phyloP scores from a whole-genome alignment of 257 asterid genomes.

The Scutellaria galericulata region DNA sequence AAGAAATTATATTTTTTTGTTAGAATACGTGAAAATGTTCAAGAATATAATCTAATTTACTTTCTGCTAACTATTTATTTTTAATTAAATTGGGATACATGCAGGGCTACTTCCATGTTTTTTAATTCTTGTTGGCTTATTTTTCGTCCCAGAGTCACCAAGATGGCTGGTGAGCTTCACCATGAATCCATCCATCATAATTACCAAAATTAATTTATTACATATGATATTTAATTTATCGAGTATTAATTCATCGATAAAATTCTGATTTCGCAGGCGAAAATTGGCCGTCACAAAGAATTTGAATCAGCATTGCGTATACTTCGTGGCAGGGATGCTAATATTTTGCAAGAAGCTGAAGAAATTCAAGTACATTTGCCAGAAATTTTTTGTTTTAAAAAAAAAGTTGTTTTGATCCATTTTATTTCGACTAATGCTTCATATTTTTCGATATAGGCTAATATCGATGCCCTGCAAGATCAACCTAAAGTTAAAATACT shows the following conservation, averaged over 20 bases:
- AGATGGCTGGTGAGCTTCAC: constrained; percentile 85
- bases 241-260: not conserved
- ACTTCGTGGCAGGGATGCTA: constrained; percentile 74
- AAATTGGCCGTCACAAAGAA: constrained; percentile 67
- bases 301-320: constrained; percentile 63
- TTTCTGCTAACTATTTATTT: too few species aligned
- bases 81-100: not conserved
- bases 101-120: constrained; percentile 79
- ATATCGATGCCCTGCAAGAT: constrained; percentile 50
- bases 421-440: constrained; percentile 1
- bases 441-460: constrained; percentile 45
- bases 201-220: not conserved
- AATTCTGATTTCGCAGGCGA: constrained; percentile 57
- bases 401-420: not conserved
- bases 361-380: constrained; percentile 63
- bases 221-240: not conserved
- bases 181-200: not conserved
- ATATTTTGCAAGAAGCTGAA: constrained; percentile 64
- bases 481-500: constrained; percentile 57
- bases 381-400: not conserved
- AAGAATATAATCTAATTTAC: too few species aligned
- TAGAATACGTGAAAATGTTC: not conserved
- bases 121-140: constrained; percentile 65
- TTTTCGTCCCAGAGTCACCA: constrained; percentile 91
- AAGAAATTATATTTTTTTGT: not conserved